phyloP scores from a whole-genome alignment of 371 early-diverging fungal genomes.

The Mucor saturninus region DNA sequence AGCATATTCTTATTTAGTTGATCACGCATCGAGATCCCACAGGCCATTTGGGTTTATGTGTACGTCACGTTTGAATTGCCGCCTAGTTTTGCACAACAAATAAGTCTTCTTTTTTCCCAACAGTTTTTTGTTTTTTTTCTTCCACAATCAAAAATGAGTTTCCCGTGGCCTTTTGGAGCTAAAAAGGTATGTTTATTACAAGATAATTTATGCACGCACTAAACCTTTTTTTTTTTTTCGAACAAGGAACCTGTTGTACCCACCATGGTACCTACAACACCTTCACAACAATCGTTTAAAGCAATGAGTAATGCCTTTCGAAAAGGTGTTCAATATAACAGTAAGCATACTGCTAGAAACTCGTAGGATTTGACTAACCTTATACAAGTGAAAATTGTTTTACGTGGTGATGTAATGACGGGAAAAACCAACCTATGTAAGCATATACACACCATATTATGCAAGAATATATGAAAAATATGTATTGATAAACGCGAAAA shows the following conservation, averaged over 20 bases:
- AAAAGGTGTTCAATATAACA: slow-evolving; percentile 63
- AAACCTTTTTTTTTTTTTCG: background rate
- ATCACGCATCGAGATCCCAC: no score
- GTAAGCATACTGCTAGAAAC: slow-evolving; percentile 26
- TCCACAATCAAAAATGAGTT: slow-evolving; percentile 32
- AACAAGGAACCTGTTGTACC: slow-evolving; percentile 25
- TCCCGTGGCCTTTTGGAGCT: slow-evolving; percentile 48
- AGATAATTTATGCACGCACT: no score
- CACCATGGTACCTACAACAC: slow-evolving; percentile 11
- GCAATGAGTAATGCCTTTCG: slow-evolving; percentile 54
- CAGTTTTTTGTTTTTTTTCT: no score
- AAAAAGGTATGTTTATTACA: slow-evolving; percentile 28
- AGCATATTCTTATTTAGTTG: no score
- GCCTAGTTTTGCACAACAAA: no score
- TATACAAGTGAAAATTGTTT: slow-evolving; percentile 65
- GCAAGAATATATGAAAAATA: background rate
- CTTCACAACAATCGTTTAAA: slow-evolving; percentile 38
- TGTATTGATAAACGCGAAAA: slow-evolving; percentile 17
- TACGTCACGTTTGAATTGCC: no score
- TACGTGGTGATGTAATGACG: slow-evolving; percentile 71
- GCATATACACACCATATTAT: slow-evolving; percentile 14
- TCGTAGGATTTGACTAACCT: background rate
- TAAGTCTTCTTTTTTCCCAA: no score
- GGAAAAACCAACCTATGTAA: slow-evolving; percentile 70
- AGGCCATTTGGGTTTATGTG: no score